These are phyloP conservation scores for Phaeosphaeriaceae sp. DNA, from an alignment of 2,329 filamentous ascomycete species.

Conservation along the genomic window DNA sequence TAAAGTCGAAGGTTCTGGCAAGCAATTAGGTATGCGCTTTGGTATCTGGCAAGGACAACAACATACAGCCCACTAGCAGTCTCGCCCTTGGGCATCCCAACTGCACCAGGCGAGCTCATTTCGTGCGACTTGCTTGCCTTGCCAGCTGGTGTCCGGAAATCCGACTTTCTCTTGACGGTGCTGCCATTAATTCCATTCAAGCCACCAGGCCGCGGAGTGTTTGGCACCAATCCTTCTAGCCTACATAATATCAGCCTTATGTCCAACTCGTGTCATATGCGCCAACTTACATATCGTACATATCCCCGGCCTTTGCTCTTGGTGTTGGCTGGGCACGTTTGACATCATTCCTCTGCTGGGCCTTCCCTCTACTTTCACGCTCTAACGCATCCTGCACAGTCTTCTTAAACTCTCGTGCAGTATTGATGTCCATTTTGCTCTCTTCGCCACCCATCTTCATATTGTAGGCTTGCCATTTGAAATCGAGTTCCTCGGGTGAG, in stretches of 20 bases:
- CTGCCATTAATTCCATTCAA: constrained; percentile 52
- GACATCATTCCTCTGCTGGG: constrained; percentile 64
- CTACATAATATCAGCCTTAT: constrained; percentile 35
- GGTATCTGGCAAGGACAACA: background rate
- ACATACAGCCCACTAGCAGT: constrained; percentile 50
- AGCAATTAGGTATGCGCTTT: constrained; percentile 15
- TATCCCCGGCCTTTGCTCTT: constrained; percentile 64
- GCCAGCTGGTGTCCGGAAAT: constrained; percentile 57
- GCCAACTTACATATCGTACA: constrained; percentile 75
- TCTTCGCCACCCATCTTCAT: constrained; percentile 90
- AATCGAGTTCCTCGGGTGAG: constrained; percentile 85
- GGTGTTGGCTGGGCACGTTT: constrained; percentile 69
- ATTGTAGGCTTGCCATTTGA: constrained; percentile 99
- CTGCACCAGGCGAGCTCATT: constrained; percentile 58
- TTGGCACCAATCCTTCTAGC: constrained; percentile 55
- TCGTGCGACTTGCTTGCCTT: constrained; percentile 52
- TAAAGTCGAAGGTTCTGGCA: constrained; percentile 68
- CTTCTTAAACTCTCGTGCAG: constrained; percentile 80
- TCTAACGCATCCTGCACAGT: constrained; percentile 85
- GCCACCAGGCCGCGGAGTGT: constrained; percentile 50
- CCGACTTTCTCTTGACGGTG: constrained; percentile 61
- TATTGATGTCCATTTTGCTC: constrained; percentile 72
- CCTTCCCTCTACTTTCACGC: constrained; percentile 72
- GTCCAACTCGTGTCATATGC: background rate
- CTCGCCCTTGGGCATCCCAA: constrained; percentile 42